phyloP scores from a whole-genome alignment of 768 basidiomycete species.

The Trametes cinnabarina region DNA sequence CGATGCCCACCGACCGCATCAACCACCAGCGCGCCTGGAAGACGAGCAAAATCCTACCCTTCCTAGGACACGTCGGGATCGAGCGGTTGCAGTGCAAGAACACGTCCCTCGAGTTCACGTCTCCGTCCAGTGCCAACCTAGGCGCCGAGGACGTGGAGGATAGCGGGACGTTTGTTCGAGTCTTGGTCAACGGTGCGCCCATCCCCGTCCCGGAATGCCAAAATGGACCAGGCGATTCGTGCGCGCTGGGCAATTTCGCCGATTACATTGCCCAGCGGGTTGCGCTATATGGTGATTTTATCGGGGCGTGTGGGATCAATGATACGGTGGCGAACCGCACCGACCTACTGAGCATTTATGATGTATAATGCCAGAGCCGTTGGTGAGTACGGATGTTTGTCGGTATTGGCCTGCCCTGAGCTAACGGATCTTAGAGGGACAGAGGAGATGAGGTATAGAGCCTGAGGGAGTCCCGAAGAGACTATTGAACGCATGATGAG shows the following conservation, averaged over 20 bases:
- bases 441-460: too few species aligned
- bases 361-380: background rate
- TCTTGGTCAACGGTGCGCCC: conserved; percentile 17
- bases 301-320: conserved; percentile 19
- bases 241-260: conserved; percentile 10
- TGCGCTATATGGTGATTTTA: conserved; percentile 13
- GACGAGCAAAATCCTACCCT: conserved; percentile 17
- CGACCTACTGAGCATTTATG: conserved; percentile 12
- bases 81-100: conserved; percentile 16
- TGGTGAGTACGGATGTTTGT: too few species aligned
- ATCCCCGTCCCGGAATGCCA: conserved; percentile 18
- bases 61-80: conserved; percentile 17
- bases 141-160: conserved; percentile 2
- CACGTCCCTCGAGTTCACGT: background rate
- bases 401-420: too few species aligned
- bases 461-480: too few species aligned
- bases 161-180: conserved; percentile 8
- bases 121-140: background rate
- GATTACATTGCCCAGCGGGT: conserved; percentile 7
- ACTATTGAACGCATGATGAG: too few species aligned
- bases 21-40: conserved; percentile 22
- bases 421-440: too few species aligned
- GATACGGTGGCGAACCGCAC: conserved; percentile 15
- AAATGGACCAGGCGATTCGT: conserved; percentile 13
- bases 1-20: conserved; percentile 23